Evolutionary conservation across 2,329 filamentous ascomycete genomes (phyloP), one percentile per base, ranked within the genome.

Genomic region (Penicillium rolfsii): DNA sequence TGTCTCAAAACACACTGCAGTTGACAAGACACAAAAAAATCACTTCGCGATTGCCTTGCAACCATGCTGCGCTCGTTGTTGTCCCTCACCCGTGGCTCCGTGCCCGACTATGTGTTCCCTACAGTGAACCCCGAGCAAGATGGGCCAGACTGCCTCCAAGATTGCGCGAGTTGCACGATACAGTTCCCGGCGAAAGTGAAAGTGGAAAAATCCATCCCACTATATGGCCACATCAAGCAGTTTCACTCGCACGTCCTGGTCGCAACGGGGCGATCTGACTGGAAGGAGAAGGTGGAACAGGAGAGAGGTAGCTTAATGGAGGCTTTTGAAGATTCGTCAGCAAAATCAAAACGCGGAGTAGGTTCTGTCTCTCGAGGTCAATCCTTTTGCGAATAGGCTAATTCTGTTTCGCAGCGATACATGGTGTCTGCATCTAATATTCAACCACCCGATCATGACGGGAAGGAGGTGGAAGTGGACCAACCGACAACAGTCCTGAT

Each of bases 401-500:
- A 36, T n/a, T 1, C 7, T 33, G 2, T 28, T 11, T 43, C 58
- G 3, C 28, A 77, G 75, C 67, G 67, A 19, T 65, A 75, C 3
- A 77, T 75, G 72, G 68, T 77, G 46, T 77, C 74, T 1, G 74
- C 75, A 4, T 76, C 75, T 19, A 76, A 76, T 49, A 67, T 77
- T 19, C 62, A 63, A 26, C 5, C 67, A 7, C 64, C 65, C 38
- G 66, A 70, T 0, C 28, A 67, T 3, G 11, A 41, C 4, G 41
- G 60, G 9, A 52, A 46, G 33, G 55, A 67, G 12, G 52, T 35
- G 16, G 26, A 60, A 5, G 46, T 56, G 28, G 50, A 54, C 36
- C 86, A 89, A 9, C 53, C 60, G 1, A 94, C 91, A 1, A 90
- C 87, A 1, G 85, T 93, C 19, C 82, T 97, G 24, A 84, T 97